Percentiles rank a stretch among this genome's conserved stretches.
These are phyloP conservation scores for Soucietia sequanensis DNA, from an alignment of 805 yeast species.

Conservation along the genomic window DNA sequence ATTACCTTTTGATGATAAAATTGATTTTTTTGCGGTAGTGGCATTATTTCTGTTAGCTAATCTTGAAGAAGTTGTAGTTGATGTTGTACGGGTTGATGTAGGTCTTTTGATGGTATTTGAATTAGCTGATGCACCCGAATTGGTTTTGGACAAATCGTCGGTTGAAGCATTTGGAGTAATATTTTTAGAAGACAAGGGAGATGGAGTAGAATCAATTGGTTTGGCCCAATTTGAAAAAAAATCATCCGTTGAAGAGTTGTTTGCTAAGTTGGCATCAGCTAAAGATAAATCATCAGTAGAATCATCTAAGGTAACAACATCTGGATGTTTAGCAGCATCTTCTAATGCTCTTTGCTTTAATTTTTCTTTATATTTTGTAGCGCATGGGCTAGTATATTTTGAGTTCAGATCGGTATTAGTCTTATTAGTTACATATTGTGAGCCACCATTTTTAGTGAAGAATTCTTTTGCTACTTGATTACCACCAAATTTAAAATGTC, in stretches of 20 bases:
- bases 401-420: slow-evolving; percentile 55
- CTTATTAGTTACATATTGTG: slow-evolving; percentile 55
- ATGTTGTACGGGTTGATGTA: slow-evolving; percentile 10
- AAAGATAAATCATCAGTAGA: slow-evolving; percentile 23
- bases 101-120: slow-evolving; percentile 4
- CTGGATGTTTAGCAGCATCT: slow-evolving; percentile 74
- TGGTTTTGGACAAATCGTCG: slow-evolving; percentile 32
- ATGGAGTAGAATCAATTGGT: slow-evolving; percentile 56
- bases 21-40: slow-evolving; percentile 30
- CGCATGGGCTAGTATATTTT: slow-evolving; percentile 79
- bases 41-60: slow-evolving; percentile 13
- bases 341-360: slow-evolving; percentile 63
- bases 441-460: slow-evolving; percentile 82
- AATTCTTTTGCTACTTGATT: slow-evolving; percentile 83
- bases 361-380: slow-evolving; percentile 78
- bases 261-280: slow-evolving; percentile 33
- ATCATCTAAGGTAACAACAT: slow-evolving; percentile 64
- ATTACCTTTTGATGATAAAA: slow-evolving; percentile 51
- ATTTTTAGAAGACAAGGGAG: slow-evolving; percentile 48
- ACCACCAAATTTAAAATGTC: slow-evolving; percentile 93
- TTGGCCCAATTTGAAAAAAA: slow-evolving; percentile 92
- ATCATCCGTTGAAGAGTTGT: slow-evolving; percentile 63
- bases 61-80: slow-evolving; percentile 15
- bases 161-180: slow-evolving; percentile 42
- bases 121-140: slow-evolving; percentile 22